Conservation (phyloP, 2,329 filamentous ascomycete genomes). For the Emergomyces pasteurianus region DNA sequence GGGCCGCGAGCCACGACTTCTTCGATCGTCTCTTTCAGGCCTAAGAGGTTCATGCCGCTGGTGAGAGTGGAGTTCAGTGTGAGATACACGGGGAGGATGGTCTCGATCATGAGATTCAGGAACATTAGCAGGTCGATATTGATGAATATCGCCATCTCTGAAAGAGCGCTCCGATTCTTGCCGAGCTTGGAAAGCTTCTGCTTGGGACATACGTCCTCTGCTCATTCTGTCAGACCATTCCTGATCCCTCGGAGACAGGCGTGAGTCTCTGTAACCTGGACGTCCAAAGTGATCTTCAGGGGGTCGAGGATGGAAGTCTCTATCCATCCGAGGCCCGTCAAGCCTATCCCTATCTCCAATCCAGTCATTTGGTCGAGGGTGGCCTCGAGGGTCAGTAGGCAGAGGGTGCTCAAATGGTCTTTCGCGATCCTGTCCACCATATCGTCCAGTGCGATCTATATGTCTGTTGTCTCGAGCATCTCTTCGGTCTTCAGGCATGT, state of each 20-base stretch:
- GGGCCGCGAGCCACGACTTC: conserved; percentile 13
- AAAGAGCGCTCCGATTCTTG: conserved; percentile 6
- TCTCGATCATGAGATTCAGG: conserved; percentile 3
- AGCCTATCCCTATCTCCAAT: conserved; percentile 18
- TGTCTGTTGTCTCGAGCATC: conserved; percentile 23
- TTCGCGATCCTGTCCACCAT: conserved; percentile 26
- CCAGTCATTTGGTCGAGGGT: conserved; percentile 24
- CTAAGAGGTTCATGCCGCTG: conserved; percentile 7
- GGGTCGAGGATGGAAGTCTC: conserved; percentile 23
- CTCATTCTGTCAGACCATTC: conserved; percentile 28
- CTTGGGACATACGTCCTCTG: conserved; percentile 19
- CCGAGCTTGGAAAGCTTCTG: conserved; percentile 19
- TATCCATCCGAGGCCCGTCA: conserved; percentile 11
- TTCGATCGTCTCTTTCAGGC: conserved; percentile 9
- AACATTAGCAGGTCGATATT: conserved; percentile 16
- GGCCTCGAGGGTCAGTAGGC: conserved; percentile 20
- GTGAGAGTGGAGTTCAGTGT: conserved; percentile 3
- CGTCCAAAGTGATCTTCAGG: conserved; percentile 30
- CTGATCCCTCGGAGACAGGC: conserved; percentile 21
- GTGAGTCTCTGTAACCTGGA: conserved; percentile 23
- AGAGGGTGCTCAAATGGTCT: conserved; percentile 24
- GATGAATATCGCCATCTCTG: conserved; percentile 17
- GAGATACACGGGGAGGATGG: conserved; percentile 4
- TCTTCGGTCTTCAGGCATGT: conserved; percentile 27
- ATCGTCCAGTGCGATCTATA: conserved; percentile 25